Conservation (phyloP, 805 yeast species). For the Barnettozyma sucrosica region DNA sequence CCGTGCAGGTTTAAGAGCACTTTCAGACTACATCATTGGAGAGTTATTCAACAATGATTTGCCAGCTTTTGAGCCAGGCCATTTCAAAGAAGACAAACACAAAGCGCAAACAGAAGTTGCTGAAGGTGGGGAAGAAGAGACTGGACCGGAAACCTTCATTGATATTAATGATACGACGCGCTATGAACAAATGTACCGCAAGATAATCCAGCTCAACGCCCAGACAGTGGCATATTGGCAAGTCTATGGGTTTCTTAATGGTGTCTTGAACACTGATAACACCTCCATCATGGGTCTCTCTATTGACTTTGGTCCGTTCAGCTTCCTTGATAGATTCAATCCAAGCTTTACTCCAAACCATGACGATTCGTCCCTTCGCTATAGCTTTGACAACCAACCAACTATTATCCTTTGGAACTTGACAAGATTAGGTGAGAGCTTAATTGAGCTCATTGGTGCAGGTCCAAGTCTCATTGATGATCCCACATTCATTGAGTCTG, state of each 20-base stretch:
- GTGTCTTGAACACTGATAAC: slow-evolving; percentile 92
- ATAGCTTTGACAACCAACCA: slow-evolving; percentile 81
- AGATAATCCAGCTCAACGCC: slow-evolving; percentile 71
- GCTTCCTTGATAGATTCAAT: slow-evolving; percentile 80
- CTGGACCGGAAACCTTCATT: slow-evolving; percentile 13
- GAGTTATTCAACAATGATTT: slow-evolving; percentile 43
- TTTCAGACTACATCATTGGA: slow-evolving; percentile 69
- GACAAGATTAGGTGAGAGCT: slow-evolving; percentile 73
- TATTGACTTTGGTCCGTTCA: slow-evolving; percentile 93
- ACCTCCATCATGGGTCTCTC: slow-evolving; percentile 85
- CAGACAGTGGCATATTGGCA: slow-evolving; percentile 79
- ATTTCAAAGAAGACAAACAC: slow-evolving; percentile 18
- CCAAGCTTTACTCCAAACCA: slow-evolving; percentile 84
- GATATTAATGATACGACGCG: slow-evolving; percentile 39
- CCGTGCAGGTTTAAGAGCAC: slow-evolving; percentile 48
- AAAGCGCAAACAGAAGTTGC: slow-evolving; percentile 22
- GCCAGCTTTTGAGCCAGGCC: slow-evolving; percentile 24
- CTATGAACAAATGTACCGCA: slow-evolving; percentile 68
- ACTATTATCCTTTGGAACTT: slow-evolving; percentile 91
- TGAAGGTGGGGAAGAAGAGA: slow-evolving; percentile 16
- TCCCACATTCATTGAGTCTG: slow-evolving; percentile 33
- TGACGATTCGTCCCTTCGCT: slow-evolving; percentile 68
- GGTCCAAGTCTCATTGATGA: slow-evolving; percentile 48
- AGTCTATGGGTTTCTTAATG: slow-evolving; percentile 86
- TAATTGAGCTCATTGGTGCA: slow-evolving; percentile 77